These are phyloP conservation scores for Cutaneotrichosporon spelunceum DNA, from an alignment of 1,284 basidiomycete genomes.

Conservation along the genomic window DNA sequence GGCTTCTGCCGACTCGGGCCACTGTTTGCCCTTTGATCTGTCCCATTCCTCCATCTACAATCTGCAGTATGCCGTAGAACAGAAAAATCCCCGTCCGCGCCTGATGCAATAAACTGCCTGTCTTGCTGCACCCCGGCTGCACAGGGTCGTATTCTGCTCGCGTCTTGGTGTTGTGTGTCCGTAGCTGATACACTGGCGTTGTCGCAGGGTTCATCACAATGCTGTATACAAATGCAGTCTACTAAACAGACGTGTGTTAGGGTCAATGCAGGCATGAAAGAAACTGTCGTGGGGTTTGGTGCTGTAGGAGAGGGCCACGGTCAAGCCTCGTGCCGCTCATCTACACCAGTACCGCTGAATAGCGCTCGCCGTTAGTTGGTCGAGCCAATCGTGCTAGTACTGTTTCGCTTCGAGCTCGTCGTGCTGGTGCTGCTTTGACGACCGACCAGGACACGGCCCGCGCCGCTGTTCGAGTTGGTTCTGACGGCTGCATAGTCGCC, in stretches of 20 bases:
- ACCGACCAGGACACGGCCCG: neutral
- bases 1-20: neutral
- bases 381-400: constrained; percentile 4
- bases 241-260: neutral
- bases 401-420: constrained; percentile 1
- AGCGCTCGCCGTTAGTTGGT: neutral
- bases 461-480: neutral
- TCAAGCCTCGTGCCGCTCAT: neutral
- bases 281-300: neutral
- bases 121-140: neutral
- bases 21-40: neutral
- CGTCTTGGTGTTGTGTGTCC: neutral
- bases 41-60: neutral
- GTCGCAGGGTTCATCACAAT: neutral
- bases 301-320: neutral
- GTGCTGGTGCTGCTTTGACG: neutral
- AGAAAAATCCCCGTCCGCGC: neutral
- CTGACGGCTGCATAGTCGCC: neutral
- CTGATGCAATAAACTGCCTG: neutral
- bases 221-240: constrained; percentile 1
- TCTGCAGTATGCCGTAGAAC: neutral
- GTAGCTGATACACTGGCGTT: neutral
- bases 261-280: constrained; percentile 1
- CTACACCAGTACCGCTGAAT: neutral
- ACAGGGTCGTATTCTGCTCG: neutral